Percentiles rank a stretch among this genome's conserved stretches.
Conservation (phyloP, 352 stramenopile species). For the Globisporangium takayamanum region DNA sequence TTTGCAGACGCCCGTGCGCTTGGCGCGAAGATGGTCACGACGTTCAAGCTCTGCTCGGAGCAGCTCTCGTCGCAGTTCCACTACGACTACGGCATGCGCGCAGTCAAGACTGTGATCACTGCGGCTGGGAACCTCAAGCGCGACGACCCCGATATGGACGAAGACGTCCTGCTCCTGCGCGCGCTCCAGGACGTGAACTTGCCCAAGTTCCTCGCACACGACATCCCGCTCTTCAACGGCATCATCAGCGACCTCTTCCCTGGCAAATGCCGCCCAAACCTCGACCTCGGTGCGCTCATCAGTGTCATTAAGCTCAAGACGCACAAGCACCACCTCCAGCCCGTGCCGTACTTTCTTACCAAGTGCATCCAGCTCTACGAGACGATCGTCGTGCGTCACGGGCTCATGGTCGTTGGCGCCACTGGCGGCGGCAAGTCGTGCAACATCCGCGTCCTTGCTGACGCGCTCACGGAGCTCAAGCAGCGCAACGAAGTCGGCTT, state of each 20-base stretch:
- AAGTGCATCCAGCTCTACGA: conserved; percentile 95
- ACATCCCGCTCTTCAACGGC: conserved; percentile 94
- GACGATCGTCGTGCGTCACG: conserved; percentile 92
- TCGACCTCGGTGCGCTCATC: conserved; percentile 84
- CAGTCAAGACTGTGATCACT: conserved; percentile 87
- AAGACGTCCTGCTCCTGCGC: conserved; percentile 91
- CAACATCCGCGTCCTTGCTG: conserved; percentile 88
- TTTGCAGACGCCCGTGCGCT: conserved; percentile 51
- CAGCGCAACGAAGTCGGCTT: conserved; percentile 68
- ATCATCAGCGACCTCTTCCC: conserved; percentile 95
- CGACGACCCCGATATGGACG: conserved; percentile 88
- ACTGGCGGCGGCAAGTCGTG: conserved; percentile 88
- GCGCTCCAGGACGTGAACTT: conserved; percentile 95
- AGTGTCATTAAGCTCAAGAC: conserved; percentile 89
- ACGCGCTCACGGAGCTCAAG: conserved; percentile 87
- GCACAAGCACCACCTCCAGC: conserved; percentile 76
- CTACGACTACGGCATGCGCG: conserved; percentile 90
- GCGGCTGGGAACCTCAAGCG: conserved; percentile 88
- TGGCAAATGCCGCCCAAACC: conserved; percentile 79
- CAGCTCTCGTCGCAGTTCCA: conserved; percentile 87
- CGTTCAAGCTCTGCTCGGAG: conserved; percentile 87
- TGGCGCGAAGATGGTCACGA: conserved; percentile 84
- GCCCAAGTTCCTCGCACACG: conserved; percentile 92
- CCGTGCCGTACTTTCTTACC: conserved; percentile 88
- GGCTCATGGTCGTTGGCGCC: conserved; percentile 93